These are phyloP conservation scores for Saccharomycopsis amapae DNA, from an alignment of 805 yeast species.

Conservation along the genomic window DNA sequence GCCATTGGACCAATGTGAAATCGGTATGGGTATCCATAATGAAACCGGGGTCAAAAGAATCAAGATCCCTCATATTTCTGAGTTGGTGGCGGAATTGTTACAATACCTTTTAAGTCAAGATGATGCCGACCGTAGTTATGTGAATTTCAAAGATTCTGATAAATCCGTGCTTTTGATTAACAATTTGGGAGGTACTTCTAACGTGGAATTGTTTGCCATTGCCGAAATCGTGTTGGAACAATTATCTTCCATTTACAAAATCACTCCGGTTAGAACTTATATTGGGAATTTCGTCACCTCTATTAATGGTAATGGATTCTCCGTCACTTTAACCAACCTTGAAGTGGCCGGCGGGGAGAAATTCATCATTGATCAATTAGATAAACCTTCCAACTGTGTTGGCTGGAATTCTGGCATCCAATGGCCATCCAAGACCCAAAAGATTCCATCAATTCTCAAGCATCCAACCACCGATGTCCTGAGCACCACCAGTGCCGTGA, in stretches of 20 bases:
- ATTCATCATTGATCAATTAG: slow-evolving; percentile 50
- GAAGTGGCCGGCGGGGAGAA: slow-evolving; percentile 40
- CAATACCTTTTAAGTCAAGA: slow-evolving; percentile 51
- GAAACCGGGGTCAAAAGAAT: slow-evolving; percentile 72
- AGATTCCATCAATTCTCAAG: slow-evolving; percentile 24
- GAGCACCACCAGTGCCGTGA: slow-evolving; percentile 32
- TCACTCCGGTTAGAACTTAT: slow-evolving; percentile 60
- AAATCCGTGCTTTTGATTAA: slow-evolving; percentile 67
- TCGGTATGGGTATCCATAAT: slow-evolving; percentile 95
- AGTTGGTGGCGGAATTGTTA: slow-evolving; percentile 50
- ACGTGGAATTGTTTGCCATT: slow-evolving; percentile 69
- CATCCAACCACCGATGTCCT: slow-evolving; percentile 21
- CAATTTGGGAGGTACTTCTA: slow-evolving; percentile 86
- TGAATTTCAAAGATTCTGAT: slow-evolving; percentile 56
- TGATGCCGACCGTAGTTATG: slow-evolving; percentile 78
- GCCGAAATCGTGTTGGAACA: slow-evolving; percentile 50
- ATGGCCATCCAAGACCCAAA: slow-evolving; percentile 23
- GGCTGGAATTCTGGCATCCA: slow-evolving; percentile 51
- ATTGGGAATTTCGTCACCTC: slow-evolving; percentile 84
- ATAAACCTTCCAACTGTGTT: slow-evolving; percentile 68
- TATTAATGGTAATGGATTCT: slow-evolving; percentile 86
- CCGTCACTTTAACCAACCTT: slow-evolving; percentile 72
- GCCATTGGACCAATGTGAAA: slow-evolving; percentile 61
- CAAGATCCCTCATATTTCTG: slow-evolving; percentile 60
- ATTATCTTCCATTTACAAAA: slow-evolving; percentile 44